Conservation (phyloP, 1,139 yeast species). For the Candida dubliniensis region DNA sequence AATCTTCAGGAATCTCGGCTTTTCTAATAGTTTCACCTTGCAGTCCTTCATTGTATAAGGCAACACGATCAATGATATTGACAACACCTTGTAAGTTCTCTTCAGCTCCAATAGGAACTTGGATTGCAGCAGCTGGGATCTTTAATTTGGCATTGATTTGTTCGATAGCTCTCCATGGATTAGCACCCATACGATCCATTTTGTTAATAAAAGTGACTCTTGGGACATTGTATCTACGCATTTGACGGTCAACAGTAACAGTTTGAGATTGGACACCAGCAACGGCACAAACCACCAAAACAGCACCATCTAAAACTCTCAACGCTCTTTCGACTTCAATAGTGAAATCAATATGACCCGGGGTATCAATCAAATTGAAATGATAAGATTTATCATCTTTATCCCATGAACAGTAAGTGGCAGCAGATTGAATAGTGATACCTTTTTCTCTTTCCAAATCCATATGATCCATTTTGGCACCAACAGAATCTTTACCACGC, state of each 20-base stretch:
- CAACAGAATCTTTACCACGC: constrained; percentile 95
- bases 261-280: constrained; percentile 98
- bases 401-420: constrained; percentile 96
- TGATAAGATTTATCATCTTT: constrained; percentile 70
- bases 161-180: constrained; percentile 92
- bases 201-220: constrained; percentile 93
- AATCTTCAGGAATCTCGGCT: constrained; percentile 70
- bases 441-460: constrained; percentile 97
- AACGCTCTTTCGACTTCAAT: constrained; percentile 97
- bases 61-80: constrained; percentile 83
- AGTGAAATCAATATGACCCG: constrained; percentile 98
- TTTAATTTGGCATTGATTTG: constrained; percentile 84
- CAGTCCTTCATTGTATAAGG: constrained; percentile 86
- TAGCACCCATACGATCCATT: constrained; percentile 99
- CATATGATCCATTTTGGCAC: constrained; percentile 94
- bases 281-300: constrained; percentile 95
- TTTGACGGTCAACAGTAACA: constrained; percentile 97
- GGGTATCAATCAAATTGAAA: constrained; percentile 93
- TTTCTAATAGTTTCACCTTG: constrained; percentile 79
- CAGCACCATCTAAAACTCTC: constrained; percentile 97
- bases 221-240: constrained; percentile 97
- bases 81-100: constrained; percentile 83
- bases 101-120: constrained; percentile 96
- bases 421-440: constrained; percentile 97
- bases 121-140: constrained; percentile 96